These are phyloP conservation scores for Jacaranda mimosifolia DNA, from an alignment of 257 asterid genomes.

Conservation along the genomic window DNA sequence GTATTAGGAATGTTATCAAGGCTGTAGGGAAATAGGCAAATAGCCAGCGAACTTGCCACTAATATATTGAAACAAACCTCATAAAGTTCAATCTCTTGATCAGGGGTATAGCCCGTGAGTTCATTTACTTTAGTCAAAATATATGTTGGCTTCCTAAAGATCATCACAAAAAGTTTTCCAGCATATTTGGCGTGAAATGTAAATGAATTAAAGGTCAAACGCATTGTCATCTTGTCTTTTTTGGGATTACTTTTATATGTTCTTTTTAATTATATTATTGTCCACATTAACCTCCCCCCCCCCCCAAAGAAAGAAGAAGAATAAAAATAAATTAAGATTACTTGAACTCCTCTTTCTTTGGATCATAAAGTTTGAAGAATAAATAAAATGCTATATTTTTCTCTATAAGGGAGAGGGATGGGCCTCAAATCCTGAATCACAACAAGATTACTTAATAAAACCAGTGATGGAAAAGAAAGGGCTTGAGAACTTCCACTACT, in stretches of 20 bases:
- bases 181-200: constrained; percentile 28
- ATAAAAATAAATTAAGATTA: constrained; percentile 22
- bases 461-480: not conserved
- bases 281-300: not conserved
- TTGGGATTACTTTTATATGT: not conserved
- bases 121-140: constrained; percentile 34
- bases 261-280: not conserved
- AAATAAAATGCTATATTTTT: constrained; percentile 29
- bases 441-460: not conserved
- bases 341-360: constrained; percentile 43
- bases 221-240: not conserved
- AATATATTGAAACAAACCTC: constrained; percentile 29
- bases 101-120: constrained; percentile 36
- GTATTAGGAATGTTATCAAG: not conserved
- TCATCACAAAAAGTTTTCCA: constrained; percentile 41
- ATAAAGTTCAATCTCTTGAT: constrained; percentile 38
- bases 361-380: constrained; percentile 28
- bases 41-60: not conserved
- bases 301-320: no score
- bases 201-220: constrained; percentile 1
- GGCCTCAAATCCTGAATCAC: constrained; percentile 34
- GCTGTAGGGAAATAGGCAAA: no score
- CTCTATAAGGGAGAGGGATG: constrained; percentile 32
- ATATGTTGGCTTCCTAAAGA: constrained; percentile 29
- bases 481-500: not conserved